Evolutionary conservation across 2,329 filamentous ascomycete genomes (phyloP).

Genomic region (Curvularia eragrostidis): DNA sequence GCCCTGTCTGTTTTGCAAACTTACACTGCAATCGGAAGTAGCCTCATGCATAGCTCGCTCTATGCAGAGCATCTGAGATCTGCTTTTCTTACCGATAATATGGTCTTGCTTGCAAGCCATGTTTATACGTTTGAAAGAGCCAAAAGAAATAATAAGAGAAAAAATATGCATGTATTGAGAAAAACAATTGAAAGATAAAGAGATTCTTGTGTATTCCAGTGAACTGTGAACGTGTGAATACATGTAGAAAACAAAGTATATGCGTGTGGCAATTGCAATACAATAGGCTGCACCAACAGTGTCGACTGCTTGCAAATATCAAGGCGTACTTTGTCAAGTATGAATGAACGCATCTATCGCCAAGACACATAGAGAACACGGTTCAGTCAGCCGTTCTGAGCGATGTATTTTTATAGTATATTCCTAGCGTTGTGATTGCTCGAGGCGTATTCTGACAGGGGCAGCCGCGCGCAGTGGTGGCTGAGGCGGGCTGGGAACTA

Average conservation of each 20-base stretch:
- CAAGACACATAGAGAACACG: no score
- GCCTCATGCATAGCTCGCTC: neutral
- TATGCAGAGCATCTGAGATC: constrained; percentile 5
- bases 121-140: constrained; percentile 8
- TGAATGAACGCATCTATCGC: neutral
- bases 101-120: neutral
- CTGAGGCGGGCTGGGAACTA: constrained; percentile 39
- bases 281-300: neutral
- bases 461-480: constrained; percentile 24
- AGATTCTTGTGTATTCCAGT: neutral
- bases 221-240: neutral
- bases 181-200: constrained; percentile 18
- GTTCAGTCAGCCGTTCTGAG: neutral
- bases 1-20: neutral
- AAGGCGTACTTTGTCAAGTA: neutral
- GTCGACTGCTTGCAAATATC: neutral
- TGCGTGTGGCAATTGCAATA: neutral
- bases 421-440: neutral
- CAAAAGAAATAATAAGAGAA: neutral
- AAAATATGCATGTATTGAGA: constrained; percentile 25
- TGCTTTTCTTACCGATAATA: constrained; percentile 17
- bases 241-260: neutral
- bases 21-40: neutral
- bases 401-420: neutral
- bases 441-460: constrained; percentile 12